Base-by-base conservation (phyloP, 345 rosid species). In the Conringia planisiliqua region DNA sequence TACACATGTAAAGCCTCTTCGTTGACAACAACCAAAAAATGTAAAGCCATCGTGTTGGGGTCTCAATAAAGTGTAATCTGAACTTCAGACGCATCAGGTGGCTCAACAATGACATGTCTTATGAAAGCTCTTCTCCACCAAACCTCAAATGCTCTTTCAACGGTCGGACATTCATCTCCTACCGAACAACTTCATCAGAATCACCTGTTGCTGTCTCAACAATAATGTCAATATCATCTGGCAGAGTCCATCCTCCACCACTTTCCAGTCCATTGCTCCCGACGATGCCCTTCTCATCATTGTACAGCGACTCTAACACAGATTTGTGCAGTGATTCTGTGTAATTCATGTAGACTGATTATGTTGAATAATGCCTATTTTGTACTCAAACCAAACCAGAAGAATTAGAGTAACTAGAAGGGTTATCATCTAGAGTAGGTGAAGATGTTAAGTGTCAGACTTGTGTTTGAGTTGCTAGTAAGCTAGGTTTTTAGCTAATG, bases 101-200 rank as follows among this genome's bases (percentile, higher is more conserved):
- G 74, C 54, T 82, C 86, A 3, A 72, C 63, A 0, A 38, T 44
- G 65, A 82, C 68, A 16, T 87, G 90, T 74, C 84, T 81, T 20
- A 86, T 48, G 62, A 88, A 88, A 68, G 89, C 88, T 80, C 96
- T 84, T 80, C 88, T 86, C 97, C 93, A 89, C 96, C 96, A 89
- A 67, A 85, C 80, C 81, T 89, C 89, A 47, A 92, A 86, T 22
- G 97, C 96, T 85, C 78, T 81, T 77, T 86, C 89, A 54, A 92
- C 79, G 36, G 85, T 87, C 9, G 93, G 96, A 72, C 90, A 87
- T 65, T 87, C 96, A 57, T 82, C 88, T 6, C 93, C 91, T 78
- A 47, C 86, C 90, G 16, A 90, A 85, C 94, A 96, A 92, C 13
- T 77, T 83, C 18, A 88, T 86, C 77, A 88, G 71, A 62, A 87